These are phyloP conservation scores for Mycena capillaripes DNA, from an alignment of 768 basidiomycete species.

Conservation along the genomic window DNA sequence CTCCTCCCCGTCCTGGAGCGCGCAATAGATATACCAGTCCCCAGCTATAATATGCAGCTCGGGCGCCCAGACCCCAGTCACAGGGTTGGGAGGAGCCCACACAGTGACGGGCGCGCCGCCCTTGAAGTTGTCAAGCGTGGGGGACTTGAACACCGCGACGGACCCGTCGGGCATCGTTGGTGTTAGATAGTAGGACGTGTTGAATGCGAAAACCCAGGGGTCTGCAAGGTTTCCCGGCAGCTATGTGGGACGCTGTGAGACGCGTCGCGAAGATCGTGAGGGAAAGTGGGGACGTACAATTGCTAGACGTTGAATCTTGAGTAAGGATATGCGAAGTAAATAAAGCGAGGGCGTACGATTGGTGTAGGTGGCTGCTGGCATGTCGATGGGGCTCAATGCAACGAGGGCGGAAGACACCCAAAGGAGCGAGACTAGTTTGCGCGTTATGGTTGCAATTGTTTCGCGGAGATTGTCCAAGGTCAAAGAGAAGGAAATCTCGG, in stretches of 20 bases:
- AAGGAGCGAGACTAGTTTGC: not conserved
- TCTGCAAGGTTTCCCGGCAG: slow-evolving; percentile 24
- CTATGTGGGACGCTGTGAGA: not conserved
- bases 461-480: not conserved
- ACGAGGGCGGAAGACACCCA: not conserved
- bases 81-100: slow-evolving; percentile 15
- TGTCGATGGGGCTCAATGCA: not conserved
- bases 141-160: slow-evolving; percentile 27
- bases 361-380: slow-evolving; percentile 2
- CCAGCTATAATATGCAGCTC: slow-evolving; percentile 27
- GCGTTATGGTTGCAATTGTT: not conserved
- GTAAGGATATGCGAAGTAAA: not conserved
- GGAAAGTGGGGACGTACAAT: not conserved
- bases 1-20: slow-evolving; percentile 23
- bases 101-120: slow-evolving; percentile 6
- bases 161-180: slow-evolving; percentile 29
- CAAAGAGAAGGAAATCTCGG: not conserved
- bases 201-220: slow-evolving; percentile 27
- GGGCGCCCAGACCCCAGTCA: slow-evolving; percentile 23
- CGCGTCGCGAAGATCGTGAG: not conserved
- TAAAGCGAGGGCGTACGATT: not conserved
- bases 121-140: slow-evolving; percentile 27
- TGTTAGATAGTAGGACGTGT: slow-evolving; percentile 22
- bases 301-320: not conserved
- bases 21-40: slow-evolving; percentile 24